Evolutionary conservation across 768 basidiomycete genomes (phyloP), one percentile per base, ranked within the genome.

Genomic region (Hirschioporus abietinus): DNA sequence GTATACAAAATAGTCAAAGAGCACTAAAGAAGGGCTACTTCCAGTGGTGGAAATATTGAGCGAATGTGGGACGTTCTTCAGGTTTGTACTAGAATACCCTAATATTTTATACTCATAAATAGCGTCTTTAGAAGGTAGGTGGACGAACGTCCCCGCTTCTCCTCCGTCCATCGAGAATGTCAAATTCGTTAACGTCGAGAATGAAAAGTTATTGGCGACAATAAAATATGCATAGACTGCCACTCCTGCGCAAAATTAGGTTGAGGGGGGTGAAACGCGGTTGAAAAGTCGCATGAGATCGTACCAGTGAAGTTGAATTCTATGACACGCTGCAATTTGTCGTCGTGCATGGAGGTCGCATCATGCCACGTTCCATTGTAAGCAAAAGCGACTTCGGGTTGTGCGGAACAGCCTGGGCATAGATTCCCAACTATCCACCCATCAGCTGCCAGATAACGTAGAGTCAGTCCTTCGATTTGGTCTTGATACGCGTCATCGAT

Each of bases 1-100:
- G 69, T 82, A 83, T 15, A 80, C 69, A 64, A 82, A 76, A 57
- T 75, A 74, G 71, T 83, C 82, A 7, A 83, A 69, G 24, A 80
- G 67, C 0, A 78, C 64, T 1, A 77, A 68, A 0, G 80, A 77
- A 20, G 70, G 70, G 52, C 68, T 70, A 20, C 20, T 20, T 52
- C 42, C 42, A 15, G 42, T 52, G 25, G 67, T 59, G 10, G 12
- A 17, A 9, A 79, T 78, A 63, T 77, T 80, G 17, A 61, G 60
- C 30, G 74, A 72, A 10, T 81, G 69, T 3, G 70, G 71, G 24
- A 81, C 69, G 15, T 70, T 74, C 66, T 80, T 79, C 1, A 63
- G 26, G 5, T 71, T 75, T 6, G 69, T 64, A 61, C 72, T 75
- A 23, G 70, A 68, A 67, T 75, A 82, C 25, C 81, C 78, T 17